These are phyloP conservation scores for Linum usitatissimum DNA, from an alignment of 345 rosid species.

Conservation along the genomic window DNA sequence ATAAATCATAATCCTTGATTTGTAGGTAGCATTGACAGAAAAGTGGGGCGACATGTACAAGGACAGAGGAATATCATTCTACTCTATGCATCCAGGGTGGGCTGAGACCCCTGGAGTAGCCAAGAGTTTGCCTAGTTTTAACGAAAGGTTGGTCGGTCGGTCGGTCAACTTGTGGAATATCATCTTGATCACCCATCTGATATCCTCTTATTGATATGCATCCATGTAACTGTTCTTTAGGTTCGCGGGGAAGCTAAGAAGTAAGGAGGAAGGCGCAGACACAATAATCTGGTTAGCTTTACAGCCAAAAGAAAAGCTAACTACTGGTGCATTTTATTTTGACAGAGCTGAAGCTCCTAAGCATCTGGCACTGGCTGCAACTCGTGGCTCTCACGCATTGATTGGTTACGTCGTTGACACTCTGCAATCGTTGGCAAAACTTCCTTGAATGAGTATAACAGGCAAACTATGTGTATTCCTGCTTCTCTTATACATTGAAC, in stretches of 20 bases:
- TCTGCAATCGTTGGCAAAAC: conserved; percentile 36
- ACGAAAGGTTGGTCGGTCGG: conserved; percentile 33
- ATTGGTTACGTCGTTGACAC: conserved; percentile 38
- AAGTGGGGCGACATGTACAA: conserved; percentile 67
- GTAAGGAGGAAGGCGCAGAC: conserved; percentile 82
- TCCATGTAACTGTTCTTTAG: conserved; percentile 22
- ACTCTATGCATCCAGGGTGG: conserved; percentile 96
- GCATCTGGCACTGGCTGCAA: conserved; percentile 61
- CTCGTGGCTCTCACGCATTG: conserved; percentile 38
- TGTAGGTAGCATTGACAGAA: conserved; percentile 68
- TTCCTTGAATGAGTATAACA: conserved; percentile 4
- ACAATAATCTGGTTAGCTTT: conserved; percentile 71
- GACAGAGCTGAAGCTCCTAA: conserved; percentile 76
- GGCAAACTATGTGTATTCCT: no score
- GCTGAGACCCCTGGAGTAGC: conserved; percentile 84
- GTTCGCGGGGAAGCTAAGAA: conserved; percentile 64
- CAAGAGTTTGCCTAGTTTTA: conserved; percentile 54
- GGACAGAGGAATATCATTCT: conserved; percentile 66
- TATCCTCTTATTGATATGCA: background rate
- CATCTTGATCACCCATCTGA: background rate
- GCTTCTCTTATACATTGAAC: no score
- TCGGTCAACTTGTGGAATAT: background rate
- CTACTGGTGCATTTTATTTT: conserved; percentile 67
- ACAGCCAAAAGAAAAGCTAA: conserved; percentile 68
- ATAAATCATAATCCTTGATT: background rate